Evolutionary conservation across 2,329 filamentous ascomycete species (phyloP).

Genomic region (Botrytis squamosa): DNA sequence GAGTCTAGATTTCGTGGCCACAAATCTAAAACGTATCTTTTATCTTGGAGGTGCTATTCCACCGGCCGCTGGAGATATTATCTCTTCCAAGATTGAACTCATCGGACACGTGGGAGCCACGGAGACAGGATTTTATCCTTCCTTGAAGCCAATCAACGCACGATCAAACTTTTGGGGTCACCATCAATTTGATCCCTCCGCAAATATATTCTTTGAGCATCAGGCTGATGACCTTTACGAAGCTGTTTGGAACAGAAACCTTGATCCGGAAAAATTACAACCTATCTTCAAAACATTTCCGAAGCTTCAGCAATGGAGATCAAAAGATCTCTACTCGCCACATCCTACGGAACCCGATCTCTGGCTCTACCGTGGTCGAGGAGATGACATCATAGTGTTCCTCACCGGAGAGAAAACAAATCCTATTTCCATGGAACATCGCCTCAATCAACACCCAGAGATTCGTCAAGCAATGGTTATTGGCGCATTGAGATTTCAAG

Average conservation of each 20-base stretch:
- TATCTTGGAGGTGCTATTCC: slow-evolving; percentile 18
- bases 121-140: slow-evolving; percentile 12
- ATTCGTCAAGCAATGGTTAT: slow-evolving; percentile 39
- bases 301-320: not conserved
- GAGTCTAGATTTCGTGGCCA: slow-evolving; percentile 6
- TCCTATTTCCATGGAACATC: slow-evolving; percentile 42
- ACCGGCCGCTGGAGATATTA: not conserved
- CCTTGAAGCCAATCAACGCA: not conserved
- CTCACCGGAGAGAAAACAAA: slow-evolving; percentile 47
- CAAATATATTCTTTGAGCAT: slow-evolving; percentile 10
- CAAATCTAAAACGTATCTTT: not conserved
- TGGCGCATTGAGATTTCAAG: slow-evolving; percentile 40
- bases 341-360: slow-evolving; percentile 41
- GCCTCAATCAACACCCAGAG: slow-evolving; percentile 39
- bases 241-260: not conserved
- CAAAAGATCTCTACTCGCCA: slow-evolving; percentile 34
- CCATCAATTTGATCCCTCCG: not conserved
- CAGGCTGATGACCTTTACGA: slow-evolving; percentile 12
- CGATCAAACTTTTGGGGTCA: not conserved
- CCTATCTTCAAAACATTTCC: slow-evolving; percentile 11
- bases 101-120: not conserved
- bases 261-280: not conserved
- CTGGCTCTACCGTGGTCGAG: slow-evolving; percentile 42
- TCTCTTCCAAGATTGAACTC: slow-evolving; percentile 15
- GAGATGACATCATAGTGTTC: slow-evolving; percentile 46